Percentiles rank a stretch among this genome's conserved stretches.
phyloP scores from a whole-genome alignment of 495 filamentous ascomycete genomes.

The Lophiostoma macrostomum region DNA sequence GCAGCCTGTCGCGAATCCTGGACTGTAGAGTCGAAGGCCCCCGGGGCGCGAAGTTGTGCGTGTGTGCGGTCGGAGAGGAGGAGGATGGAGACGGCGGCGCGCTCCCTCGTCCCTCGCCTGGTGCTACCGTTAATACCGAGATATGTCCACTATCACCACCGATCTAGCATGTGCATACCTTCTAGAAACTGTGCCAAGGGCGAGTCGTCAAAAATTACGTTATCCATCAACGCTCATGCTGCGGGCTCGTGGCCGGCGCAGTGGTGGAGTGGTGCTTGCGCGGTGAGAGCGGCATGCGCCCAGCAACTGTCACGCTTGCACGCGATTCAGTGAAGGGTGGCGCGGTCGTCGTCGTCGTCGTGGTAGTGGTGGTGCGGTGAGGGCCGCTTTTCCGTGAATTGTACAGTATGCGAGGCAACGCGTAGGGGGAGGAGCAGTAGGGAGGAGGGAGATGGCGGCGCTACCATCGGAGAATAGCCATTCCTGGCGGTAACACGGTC shows the following conservation, averaged over 20 bases:
- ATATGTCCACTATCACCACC: constrained; percentile 2
- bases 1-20: constrained; percentile 64
- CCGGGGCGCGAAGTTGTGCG: constrained; percentile 63
- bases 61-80: neutral
- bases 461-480: no score
- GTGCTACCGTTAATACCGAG: constrained; percentile 5
- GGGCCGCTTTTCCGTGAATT: no score
- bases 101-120: constrained; percentile 30
- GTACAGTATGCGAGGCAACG: neutral
- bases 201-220: constrained; percentile 83
- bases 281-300: neutral
- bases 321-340: neutral
- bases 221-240: constrained; percentile 66
- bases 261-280: constrained; percentile 1
- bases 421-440: neutral
- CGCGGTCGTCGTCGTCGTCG: neutral
- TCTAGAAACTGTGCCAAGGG: constrained; percentile 91
- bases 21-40: constrained; percentile 64
- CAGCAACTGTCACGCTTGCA: no score
- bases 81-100: constrained; percentile 13
- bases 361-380: neutral
- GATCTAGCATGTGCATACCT: constrained; percentile 52
- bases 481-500: no score
- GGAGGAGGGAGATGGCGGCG: no score
- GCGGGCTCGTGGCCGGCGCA: constrained; percentile 6